Evolutionary conservation across 2,329 filamentous ascomycete species (phyloP), one percentile per base, ranked within the genome.

Genomic region (Zasmidium angulare): DNA sequence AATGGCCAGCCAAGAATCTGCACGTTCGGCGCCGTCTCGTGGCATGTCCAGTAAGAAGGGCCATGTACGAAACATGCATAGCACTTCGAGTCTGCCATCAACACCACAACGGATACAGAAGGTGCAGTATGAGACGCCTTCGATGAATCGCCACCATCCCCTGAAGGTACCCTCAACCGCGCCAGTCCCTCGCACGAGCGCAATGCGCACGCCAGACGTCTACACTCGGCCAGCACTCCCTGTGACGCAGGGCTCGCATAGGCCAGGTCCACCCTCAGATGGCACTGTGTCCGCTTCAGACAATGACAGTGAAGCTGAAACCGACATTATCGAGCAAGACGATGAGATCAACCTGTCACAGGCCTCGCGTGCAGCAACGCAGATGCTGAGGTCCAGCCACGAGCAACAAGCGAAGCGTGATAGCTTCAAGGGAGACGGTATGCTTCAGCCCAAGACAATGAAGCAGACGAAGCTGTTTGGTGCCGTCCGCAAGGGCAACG

Each of bases 81-180:
- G 91, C 48, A 80, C 96, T 73, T 96, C 92, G 0, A 95, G 92
- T 1, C 79, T 96, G 3, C 91, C 91, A 7, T 86, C 86, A 4
- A 96, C 91, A 1, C 91, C 91, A 10, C 78, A 79, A 47, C 82
- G 85, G 14, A 74, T 80, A 47, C 82, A 64, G 51, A 69, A 65
- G 46, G 84, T 52, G 76, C 66, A 78, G 86, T 69, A 67, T 48
- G 58, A 66, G 24, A 72, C 71, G 4, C 69, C 70, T 1, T 61
- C 53, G 19, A 22, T 63, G 19, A 61, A 61, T 52, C 66, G 67
- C 12, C 62, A 64, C 19, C 58, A 66, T 20, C 59, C 64, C 11
- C 46, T 64, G 11, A 66, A 67, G 17, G 59, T 70, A n/a, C 68
- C 68, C 79, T 82, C 66, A 78, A 89, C 72, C 75, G 70, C 74